phyloP scores from a whole-genome alignment of 768 basidiomycete genomes.

The Coprinopsis strossmayeri region DNA sequence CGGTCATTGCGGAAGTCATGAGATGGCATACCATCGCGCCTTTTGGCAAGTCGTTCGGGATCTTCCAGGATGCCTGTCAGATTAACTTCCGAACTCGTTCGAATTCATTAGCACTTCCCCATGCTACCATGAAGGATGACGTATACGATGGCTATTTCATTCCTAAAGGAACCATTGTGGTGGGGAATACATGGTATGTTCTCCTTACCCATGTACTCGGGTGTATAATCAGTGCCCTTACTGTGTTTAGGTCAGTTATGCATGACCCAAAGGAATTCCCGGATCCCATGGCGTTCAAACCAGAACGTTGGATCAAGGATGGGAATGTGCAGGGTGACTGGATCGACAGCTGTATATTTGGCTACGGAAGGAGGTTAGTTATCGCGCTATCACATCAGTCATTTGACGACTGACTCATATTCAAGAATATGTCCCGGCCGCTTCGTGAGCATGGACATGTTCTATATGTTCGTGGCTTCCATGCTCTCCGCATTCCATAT shows the following conservation, averaged over 20 bases:
- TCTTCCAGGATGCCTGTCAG: no score
- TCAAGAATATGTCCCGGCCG: conserved; percentile 29
- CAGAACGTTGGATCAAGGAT: conserved; percentile 38
- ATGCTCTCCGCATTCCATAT: conserved; percentile 27
- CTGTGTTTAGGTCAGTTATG: conserved; percentile 30
- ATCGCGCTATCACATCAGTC: no score
- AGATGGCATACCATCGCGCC: conserved; percentile 16
- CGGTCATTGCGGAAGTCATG: conserved; percentile 23
- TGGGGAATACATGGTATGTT: conserved; percentile 23
- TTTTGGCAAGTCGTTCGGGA: conserved; percentile 10
- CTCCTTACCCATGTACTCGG: no score
- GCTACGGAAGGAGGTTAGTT: conserved; percentile 33
- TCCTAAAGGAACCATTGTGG: conserved; percentile 23
- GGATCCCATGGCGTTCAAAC: conserved; percentile 33
- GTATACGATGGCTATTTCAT: conserved; percentile 16
- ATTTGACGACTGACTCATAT: no score
- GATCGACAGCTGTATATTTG: conserved; percentile 27
- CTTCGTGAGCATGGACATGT: conserved; percentile 21
- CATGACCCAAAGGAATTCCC: conserved; percentile 28
- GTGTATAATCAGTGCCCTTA: no score
- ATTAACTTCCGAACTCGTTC: neutral
- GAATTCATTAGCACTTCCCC: conserved; percentile 2
- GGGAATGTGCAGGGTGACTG: conserved; percentile 26
- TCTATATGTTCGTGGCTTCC: conserved; percentile 23
- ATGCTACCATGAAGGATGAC: conserved; percentile 3